These are phyloP conservation scores for Globisporangium alternatum DNA, from an alignment of 352 stramenopile genomes.

Conservation along the genomic window DNA sequence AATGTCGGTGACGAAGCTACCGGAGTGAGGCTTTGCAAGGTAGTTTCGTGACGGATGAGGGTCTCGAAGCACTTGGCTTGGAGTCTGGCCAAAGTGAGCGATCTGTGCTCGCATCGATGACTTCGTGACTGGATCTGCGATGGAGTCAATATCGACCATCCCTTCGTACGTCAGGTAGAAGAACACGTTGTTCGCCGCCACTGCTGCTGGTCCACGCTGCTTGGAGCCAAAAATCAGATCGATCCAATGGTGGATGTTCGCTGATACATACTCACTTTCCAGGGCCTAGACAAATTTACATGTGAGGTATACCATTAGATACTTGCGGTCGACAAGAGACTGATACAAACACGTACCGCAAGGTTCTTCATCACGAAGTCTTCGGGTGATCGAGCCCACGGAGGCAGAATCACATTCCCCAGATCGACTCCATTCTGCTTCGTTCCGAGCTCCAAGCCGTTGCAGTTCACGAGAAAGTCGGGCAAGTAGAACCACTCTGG, in stretches of 20 bases:
- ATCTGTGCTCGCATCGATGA: slow-evolving; percentile 96
- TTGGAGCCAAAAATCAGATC: slow-evolving; percentile 80
- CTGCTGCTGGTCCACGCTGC: slow-evolving; percentile 75
- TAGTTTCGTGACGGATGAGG: slow-evolving; percentile 61
- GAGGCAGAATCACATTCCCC: slow-evolving; percentile 93
- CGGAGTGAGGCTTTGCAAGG: slow-evolving; percentile 5
- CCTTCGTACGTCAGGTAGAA: slow-evolving; percentile 99
- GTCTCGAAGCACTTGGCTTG: slow-evolving; percentile 94
- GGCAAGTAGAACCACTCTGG: slow-evolving; percentile 94
- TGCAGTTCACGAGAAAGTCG: slow-evolving; percentile 89
- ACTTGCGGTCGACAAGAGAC: not conserved
- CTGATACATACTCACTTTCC: slow-evolving; percentile 84
- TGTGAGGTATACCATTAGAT: not conserved
- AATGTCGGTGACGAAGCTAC: not conserved
- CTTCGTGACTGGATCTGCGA: slow-evolving; percentile 90
- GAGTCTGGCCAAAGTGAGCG: slow-evolving; percentile 97
- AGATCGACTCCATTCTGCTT: slow-evolving; percentile 83
- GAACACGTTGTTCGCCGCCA: slow-evolving; percentile 96
- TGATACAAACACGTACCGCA: slow-evolving; percentile 35
- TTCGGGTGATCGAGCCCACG: slow-evolving; percentile 78
- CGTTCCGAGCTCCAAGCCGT: slow-evolving; percentile 76
- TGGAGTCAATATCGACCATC: slow-evolving; percentile 96
- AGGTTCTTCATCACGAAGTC: slow-evolving; percentile 88
- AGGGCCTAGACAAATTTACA: slow-evolving; percentile 41
- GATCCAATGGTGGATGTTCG: slow-evolving; percentile 88